These are phyloP conservation scores for Mycena haematopus DNA, from an alignment of 768 basidiomycete genomes.

Conservation along the genomic window DNA sequence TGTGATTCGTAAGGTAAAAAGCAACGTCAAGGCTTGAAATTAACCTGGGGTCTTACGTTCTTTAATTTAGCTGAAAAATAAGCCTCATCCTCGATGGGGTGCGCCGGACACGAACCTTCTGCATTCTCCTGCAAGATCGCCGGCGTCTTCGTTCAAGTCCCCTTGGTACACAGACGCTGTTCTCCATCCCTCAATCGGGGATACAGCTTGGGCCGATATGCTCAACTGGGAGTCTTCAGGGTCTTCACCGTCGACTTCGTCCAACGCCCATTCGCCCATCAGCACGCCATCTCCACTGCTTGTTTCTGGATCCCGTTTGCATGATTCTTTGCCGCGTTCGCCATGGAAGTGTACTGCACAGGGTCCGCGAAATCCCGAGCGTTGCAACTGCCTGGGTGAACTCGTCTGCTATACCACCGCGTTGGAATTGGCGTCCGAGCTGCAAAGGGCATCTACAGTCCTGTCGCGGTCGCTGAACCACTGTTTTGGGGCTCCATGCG, in stretches of 20 bases:
- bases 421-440: conserved; percentile 68
- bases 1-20: conserved; percentile 75
- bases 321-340: conserved; percentile 45
- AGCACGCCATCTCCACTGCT: conserved; percentile 46
- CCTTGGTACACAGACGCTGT: background rate
- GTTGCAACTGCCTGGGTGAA: conserved; percentile 59
- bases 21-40: conserved; percentile 30
- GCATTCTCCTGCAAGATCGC: conserved; percentile 26
- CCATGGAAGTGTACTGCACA: conserved; percentile 31
- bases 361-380: conserved; percentile 26
- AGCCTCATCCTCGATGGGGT: conserved; percentile 73
- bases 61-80: conserved; percentile 65
- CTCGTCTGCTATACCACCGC: conserved; percentile 59
- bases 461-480: conserved; percentile 55
- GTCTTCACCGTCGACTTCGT: conserved; percentile 32
- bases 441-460: conserved; percentile 63
- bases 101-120: conserved; percentile 36
- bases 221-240: conserved; percentile 31
- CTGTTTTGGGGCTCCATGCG: conserved; percentile 44
- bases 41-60: conserved; percentile 41
- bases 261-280: conserved; percentile 39
- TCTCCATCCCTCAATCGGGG: conserved; percentile 1
- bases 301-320: conserved; percentile 36
- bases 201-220: conserved; percentile 27
- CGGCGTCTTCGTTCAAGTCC: conserved; percentile 12